These are phyloP conservation scores for Paramicrosporidium saccamoebae DNA, from an alignment of 371 early-diverging fungal species.

Conservation along the genomic window DNA sequence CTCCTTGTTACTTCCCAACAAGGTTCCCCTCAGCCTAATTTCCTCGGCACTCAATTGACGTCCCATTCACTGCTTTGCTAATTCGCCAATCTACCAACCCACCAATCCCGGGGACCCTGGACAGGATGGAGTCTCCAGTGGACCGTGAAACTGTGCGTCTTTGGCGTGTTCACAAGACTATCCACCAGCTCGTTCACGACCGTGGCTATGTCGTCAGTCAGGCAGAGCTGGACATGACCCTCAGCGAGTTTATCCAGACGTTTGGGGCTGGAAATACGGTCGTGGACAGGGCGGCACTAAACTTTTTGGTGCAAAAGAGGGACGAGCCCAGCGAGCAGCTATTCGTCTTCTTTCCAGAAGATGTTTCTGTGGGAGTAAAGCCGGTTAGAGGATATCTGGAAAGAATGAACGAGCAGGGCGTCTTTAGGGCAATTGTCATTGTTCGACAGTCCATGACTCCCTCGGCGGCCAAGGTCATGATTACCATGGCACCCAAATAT, in stretches of 20 bases:
- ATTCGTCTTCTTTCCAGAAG: constrained; percentile 68
- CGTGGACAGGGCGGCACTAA: constrained; percentile 46
- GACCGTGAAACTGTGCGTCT: constrained; percentile 26
- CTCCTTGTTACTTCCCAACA: too few species aligned
- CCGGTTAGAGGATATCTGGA: constrained; percentile 35
- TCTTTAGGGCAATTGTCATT: constrained; percentile 48
- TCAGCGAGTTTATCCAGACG: constrained; percentile 33
- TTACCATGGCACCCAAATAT: constrained; percentile 15
- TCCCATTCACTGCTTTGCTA: too few species aligned
- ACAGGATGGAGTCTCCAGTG: too few species aligned
- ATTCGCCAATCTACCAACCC: too few species aligned
- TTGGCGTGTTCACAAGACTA: constrained; percentile 53
- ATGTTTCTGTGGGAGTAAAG: constrained; percentile 57
- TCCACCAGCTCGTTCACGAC: constrained; percentile 58
- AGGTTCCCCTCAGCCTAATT: too few species aligned
- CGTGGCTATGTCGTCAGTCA: constrained; percentile 43
- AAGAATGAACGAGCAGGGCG: constrained; percentile 38
- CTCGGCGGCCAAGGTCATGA: constrained; percentile 39
- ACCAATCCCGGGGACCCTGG: too few species aligned
- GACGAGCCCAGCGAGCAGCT: constrained; percentile 47
- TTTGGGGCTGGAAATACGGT: constrained; percentile 28
- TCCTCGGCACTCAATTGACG: too few species aligned
- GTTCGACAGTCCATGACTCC: constrained; percentile 50
- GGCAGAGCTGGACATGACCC: constrained; percentile 37
- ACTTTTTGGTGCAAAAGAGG: constrained; percentile 50